Evolutionary conservation across 306 rosid species (phyloP), one percentile per base, ranked within the genome.

Genomic region (Boehmeria nivea): DNA sequence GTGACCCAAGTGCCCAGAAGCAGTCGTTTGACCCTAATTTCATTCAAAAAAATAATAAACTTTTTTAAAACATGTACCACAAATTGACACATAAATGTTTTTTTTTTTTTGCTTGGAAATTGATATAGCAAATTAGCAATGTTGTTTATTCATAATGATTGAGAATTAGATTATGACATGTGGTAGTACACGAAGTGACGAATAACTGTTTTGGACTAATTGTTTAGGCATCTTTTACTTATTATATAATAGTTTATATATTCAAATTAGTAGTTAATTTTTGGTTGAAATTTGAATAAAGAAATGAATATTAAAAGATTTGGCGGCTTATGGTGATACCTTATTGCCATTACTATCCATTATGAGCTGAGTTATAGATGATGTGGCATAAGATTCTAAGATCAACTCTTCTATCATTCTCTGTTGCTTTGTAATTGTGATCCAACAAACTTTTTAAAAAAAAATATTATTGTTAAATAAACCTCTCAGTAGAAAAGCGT

Each of bases 281-380:
- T 3, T 13, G 1, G n/a, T 8, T 12, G 13, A 22, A 26, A 14
- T 25, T 25, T 23, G n/a, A n/a, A 21, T 9, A 23, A 51, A 13
- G 36, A 51, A 25, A 24, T 1, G n/a, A 51, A 26, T 9, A 37
- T n/a, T n/a, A 54, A 12, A 21, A 55, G 16, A 55, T 42, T 43
- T 25, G 51, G 38, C 47, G 26, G 28, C 22, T 51, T 49, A 20
- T 3, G 46, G n/a, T n/a, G 48, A 26, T 25, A 53, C 8, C 44
- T 11, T 3, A 28, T 11, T 19, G 54, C 24, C 18, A 21, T 19
- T 17, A 8, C 26, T 33, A n/a, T 54, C 55, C 60, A 42, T 14
- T 12, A 22, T 27, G 20, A 26, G 31, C 43, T 66, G 17, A 48
- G 40, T 40, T 59, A 64, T 31, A 23, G 61, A 53, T 51, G 55